Evolutionary conservation across 2,329 filamentous ascomycete genomes (phyloP).

Genomic region (Elsinoe necatrix): DNA sequence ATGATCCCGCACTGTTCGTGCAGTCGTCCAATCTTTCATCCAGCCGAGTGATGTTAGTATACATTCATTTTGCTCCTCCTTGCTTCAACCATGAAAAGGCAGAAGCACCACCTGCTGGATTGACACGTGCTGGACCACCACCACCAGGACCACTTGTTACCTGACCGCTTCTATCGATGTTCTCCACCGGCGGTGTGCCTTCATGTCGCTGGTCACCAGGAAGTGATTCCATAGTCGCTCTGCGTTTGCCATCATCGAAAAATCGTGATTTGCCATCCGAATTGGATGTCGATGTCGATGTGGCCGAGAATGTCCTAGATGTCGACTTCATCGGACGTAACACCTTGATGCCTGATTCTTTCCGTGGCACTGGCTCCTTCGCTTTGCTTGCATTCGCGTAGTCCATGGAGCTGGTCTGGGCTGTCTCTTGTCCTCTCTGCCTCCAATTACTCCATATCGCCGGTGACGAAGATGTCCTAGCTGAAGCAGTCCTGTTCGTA

Average conservation of each 20-base stretch:
- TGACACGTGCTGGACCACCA: constrained; percentile 41
- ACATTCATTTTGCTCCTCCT: constrained; percentile 17
- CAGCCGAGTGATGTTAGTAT: neutral
- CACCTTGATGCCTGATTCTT: constrained; percentile 76
- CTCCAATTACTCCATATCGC: constrained; percentile 44
- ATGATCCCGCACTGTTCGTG: neutral
- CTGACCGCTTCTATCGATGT: constrained; percentile 42
- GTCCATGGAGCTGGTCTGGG: constrained; percentile 37
- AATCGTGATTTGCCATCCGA: constrained; percentile 36
- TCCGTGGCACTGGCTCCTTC: constrained; percentile 58
- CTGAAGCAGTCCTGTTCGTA: neutral
- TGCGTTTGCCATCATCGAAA: constrained; percentile 40
- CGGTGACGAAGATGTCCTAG: constrained; percentile 29
- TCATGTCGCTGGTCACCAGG: constrained; percentile 16
- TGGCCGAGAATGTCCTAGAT: constrained; percentile 42
- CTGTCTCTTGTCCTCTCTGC: constrained; percentile 29
- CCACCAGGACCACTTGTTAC: constrained; percentile 26
- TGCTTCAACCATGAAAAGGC: constrained; percentile 86
- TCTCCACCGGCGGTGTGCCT: constrained; percentile 21
- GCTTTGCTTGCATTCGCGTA: constrained; percentile 48
- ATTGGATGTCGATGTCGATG: constrained; percentile 27
- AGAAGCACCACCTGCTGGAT: constrained; percentile 84
- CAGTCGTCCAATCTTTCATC: neutral
- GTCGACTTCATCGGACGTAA: constrained; percentile 66
- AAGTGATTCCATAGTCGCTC: constrained; percentile 9